Evolutionary conservation across 2,329 filamentous ascomycete species (phyloP), one percentile per base, ranked within the genome.

Genomic region (Fusarium oxysporum): DNA sequence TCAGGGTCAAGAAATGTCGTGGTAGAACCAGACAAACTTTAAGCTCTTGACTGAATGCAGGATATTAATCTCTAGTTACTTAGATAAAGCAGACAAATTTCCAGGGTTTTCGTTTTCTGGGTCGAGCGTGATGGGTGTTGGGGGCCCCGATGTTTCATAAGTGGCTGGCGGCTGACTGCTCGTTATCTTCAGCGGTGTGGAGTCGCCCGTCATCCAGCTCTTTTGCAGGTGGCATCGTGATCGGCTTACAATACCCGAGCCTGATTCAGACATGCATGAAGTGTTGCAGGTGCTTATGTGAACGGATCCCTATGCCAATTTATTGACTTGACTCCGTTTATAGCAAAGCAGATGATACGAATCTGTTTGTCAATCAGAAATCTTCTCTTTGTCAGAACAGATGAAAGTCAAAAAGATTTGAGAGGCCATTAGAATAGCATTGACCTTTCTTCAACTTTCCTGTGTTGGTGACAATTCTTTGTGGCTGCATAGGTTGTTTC

Each of bases 121-220:
- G 21, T 14, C 1, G 9, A 21, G 13, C 3, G 10, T 7, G 5
- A 30, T n/a, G 19, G 21, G 0, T 13, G 28, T 23, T 1, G 21
- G 2, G 10, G 0, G 28, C 17, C 28, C 0, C 10, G 0, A 30
- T 4, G 1, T 32, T 37, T 37, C n/a, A 51, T 6, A 35, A 35
- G n/a, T 14, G 30, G 11, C 4, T 16, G 17, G 7, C 10, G 17
- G 12, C 16, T 25, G 25, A 25, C 25, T 25, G 25, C 25, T 25
- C 25, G 25, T 25, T 25, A 25, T 25, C 4, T 25, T 25, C n/a
- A 33, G n/a, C n/a, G 3, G 7, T 17, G 30, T 21, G 30, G 30
- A 14, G 30, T 12, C 12, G 0, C 25, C 7, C 14, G 50, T 7
- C 19, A 25, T 12, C 7, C 33, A 13, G 6, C 7, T 8, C 0